These are phyloP conservation scores for Cordyceps farinosa DNA, from an alignment of 2,329 filamentous ascomycete genomes.

Conservation along the genomic window DNA sequence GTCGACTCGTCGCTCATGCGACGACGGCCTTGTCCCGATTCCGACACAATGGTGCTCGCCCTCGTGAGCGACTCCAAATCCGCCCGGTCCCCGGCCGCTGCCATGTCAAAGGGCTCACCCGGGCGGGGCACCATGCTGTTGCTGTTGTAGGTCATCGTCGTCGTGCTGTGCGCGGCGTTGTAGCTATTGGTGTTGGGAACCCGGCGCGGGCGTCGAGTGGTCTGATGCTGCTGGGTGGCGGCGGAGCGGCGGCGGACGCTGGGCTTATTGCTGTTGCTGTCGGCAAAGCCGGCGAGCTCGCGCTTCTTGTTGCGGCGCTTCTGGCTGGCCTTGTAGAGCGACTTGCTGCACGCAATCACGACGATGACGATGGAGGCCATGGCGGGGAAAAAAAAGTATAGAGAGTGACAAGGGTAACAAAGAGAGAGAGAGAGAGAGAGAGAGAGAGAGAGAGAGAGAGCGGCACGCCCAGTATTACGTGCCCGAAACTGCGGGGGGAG, in stretches of 20 bases:
- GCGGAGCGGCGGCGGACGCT: slow-evolving; percentile 9
- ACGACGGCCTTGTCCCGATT: neutral
- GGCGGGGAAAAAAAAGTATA: neutral
- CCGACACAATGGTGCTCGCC: slow-evolving; percentile 14
- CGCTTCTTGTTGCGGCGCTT: slow-evolving; percentile 17
- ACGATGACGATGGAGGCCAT: slow-evolving; percentile 18
- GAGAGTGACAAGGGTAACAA: neutral
- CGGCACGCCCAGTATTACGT: no score
- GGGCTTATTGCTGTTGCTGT: slow-evolving; percentile 4
- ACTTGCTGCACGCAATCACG: slow-evolving; percentile 14
- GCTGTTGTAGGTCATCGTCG: neutral
- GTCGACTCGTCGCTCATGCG: slow-evolving; percentile 18
- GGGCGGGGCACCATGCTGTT: neutral
- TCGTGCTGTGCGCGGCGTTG: neutral
- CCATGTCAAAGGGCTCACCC: neutral
- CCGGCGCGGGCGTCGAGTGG: slow-evolving; percentile 9
- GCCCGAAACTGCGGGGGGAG: neutral
- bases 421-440: neutral
- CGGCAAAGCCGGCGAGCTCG: neutral
- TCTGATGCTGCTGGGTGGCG: neutral
- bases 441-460: neutral
- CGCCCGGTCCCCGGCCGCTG: neutral
- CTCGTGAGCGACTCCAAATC: slow-evolving; percentile 7
- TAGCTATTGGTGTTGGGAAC: neutral
- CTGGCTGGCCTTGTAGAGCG: slow-evolving; percentile 16